These are phyloP conservation scores for Veloboletus limbatus DNA, from an alignment of 1,284 basidiomycete genomes.

Conservation along the genomic window DNA sequence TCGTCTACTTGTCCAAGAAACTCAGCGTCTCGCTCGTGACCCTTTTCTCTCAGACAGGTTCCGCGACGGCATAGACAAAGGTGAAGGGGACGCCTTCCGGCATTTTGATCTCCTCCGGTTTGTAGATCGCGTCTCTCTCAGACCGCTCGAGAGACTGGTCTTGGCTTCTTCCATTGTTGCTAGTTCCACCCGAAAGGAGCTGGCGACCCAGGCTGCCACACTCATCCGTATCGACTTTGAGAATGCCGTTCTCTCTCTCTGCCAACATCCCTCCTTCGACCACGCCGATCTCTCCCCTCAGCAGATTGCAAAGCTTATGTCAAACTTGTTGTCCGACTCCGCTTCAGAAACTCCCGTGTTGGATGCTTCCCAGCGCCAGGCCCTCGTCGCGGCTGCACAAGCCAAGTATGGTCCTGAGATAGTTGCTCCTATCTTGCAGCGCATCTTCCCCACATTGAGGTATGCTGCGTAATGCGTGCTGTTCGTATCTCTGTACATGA, in stretches of 20 bases:
- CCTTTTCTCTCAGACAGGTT: slow-evolving; percentile 84
- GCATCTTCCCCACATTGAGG: slow-evolving; percentile 57
- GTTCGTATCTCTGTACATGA: slow-evolving; percentile 10
- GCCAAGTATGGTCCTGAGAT: slow-evolving; percentile 68
- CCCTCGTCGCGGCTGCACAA: slow-evolving; percentile 68
- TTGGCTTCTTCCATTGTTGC: slow-evolving; percentile 72
- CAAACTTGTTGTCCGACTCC: slow-evolving; percentile 72
- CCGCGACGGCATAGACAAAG: slow-evolving; percentile 81
- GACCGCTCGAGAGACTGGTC: slow-evolving; percentile 76
- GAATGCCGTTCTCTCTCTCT: slow-evolving; percentile 66
- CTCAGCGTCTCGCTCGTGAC: slow-evolving; percentile 80
- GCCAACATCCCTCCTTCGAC: slow-evolving; percentile 76
- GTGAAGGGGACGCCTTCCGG: slow-evolving; percentile 75
- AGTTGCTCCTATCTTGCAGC: slow-evolving; percentile 50
- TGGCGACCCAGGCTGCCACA: slow-evolving; percentile 62
- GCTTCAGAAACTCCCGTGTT: slow-evolving; percentile 63
- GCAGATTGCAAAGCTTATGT: slow-evolving; percentile 75
- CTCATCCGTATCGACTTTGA: slow-evolving; percentile 76
- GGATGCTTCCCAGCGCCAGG: slow-evolving; percentile 67
- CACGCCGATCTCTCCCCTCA: slow-evolving; percentile 72
- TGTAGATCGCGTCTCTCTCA: slow-evolving; percentile 70
- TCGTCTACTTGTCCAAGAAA: slow-evolving; percentile 82
- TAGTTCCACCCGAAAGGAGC: slow-evolving; percentile 66
- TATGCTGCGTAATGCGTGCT: slow-evolving; percentile 30
- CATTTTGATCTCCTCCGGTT: slow-evolving; percentile 79